Percentiles rank a stretch among this genome's conserved stretches.
Evolutionary conservation across 2,329 filamentous ascomycete species (phyloP).

Genomic region (Didymella keratinophila): DNA sequence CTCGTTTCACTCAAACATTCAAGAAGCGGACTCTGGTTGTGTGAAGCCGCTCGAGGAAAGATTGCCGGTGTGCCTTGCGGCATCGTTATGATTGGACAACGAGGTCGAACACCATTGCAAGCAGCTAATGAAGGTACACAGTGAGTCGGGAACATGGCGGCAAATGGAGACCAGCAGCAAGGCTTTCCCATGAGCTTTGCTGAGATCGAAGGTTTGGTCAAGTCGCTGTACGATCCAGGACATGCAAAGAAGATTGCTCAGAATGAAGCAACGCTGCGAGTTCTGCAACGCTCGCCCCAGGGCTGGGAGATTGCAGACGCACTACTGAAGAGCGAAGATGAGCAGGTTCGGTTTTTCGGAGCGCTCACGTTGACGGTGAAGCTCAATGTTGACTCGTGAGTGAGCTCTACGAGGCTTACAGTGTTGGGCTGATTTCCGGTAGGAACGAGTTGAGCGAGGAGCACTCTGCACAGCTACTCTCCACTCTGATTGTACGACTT

Average conservation of each 20-base stretch:
- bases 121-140: neutral
- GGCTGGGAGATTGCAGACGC: conserved; percentile 88
- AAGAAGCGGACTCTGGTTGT: neutral
- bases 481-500: conserved; percentile 45
- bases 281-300: conserved; percentile 77
- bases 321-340: conserved; percentile 72
- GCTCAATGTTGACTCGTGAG: conserved; percentile 86
- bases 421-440: conserved; percentile 14
- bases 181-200: conserved; percentile 40
- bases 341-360: conserved; percentile 88
- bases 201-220: conserved; percentile 57
- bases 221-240: conserved; percentile 60
- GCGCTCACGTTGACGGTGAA: conserved; percentile 94
- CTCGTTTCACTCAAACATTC: neutral
- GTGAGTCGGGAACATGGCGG: conserved; percentile 13
- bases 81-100: neutral
- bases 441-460: conserved; percentile 44
- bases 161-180: conserved; percentile 19
- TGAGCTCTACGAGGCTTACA: conserved; percentile 2
- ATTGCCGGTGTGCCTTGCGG: neutral
- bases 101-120: neutral
- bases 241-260: conserved; percentile 56
- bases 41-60: neutral
- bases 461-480: conserved; percentile 46
- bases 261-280: conserved; percentile 78